Evolutionary conservation across 2,329 filamentous ascomycete species (phyloP).

Genomic region (Simplicillium aogashimaense): DNA sequence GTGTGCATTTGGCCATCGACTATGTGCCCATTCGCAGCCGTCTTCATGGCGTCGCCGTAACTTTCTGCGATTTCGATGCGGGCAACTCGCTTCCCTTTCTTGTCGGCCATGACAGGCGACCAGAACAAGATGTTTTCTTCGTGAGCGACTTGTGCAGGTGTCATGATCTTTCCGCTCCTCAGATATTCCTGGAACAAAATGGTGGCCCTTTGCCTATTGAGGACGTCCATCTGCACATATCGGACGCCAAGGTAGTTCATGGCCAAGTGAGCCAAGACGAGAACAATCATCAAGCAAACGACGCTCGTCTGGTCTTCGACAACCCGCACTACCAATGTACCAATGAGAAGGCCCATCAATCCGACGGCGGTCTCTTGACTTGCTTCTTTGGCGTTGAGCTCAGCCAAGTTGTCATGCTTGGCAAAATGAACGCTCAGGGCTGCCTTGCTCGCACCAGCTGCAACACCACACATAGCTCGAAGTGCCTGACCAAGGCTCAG

Average conservation of each 20-base stretch:
- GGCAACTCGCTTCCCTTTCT: constrained; percentile 14
- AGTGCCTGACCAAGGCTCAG: constrained; percentile 41
- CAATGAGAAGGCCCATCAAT: constrained; percentile 74
- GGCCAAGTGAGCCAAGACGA: constrained; percentile 67
- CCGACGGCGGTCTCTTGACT: constrained; percentile 93
- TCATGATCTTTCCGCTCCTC: constrained; percentile 38
- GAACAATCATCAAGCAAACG: constrained; percentile 59
- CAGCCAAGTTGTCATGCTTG: constrained; percentile 73
- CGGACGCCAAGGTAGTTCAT: constrained; percentile 83
- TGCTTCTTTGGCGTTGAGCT: constrained; percentile 90
- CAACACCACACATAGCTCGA: constrained; percentile 70
- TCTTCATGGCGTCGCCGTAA: constrained; percentile 26
- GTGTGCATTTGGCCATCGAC: constrained; percentile 6
- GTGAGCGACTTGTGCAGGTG: constrained; percentile 55
- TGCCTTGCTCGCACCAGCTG: constrained; percentile 82
- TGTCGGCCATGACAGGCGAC: constrained; percentile 20
- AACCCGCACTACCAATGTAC: constrained; percentile 69
- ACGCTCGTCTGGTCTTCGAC: constrained; percentile 64
- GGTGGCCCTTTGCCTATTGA: constrained; percentile 80
- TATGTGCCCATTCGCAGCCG: too few relatives aligned
- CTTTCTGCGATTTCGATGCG: constrained; percentile 30
- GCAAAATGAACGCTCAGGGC: constrained; percentile 90
- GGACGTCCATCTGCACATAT: constrained; percentile 69
- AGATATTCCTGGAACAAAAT: constrained; percentile 59
- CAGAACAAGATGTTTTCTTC: constrained; percentile 53